Evolutionary conservation across 2,329 filamentous ascomycete genomes (phyloP), one percentile per base, ranked within the genome.

Genomic region (Catunica adiposa): DNA sequence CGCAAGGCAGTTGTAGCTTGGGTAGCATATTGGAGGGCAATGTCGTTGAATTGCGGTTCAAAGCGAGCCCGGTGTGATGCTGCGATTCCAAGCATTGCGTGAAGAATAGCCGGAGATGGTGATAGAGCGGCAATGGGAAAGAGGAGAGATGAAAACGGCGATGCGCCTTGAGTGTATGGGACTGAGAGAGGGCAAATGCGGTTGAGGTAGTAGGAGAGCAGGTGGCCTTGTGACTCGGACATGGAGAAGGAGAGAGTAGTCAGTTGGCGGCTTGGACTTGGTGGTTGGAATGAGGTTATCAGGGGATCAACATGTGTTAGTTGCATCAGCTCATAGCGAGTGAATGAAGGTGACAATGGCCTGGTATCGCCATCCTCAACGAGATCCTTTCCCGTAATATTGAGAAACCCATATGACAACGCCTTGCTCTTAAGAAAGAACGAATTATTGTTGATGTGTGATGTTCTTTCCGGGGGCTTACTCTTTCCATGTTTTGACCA

Each of bases 401-500:
- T 55, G 3, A 55, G 15, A 22, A 48, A 55, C 40, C 42, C 53
- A 37, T 38, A 55, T 14, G 6, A 15, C 42, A 29, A 50, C n/a
- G 31, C 44, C 2, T 4, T 22, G 23, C 34, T 48, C 20, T 48
- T 25, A 4, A 48, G 6, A 22, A 48, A 48, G 4, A n/a, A 6
- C n/a, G 38, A 7, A 4, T 42, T n/a, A n/a, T n/a, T n/a, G n/a
- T n/a, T n/a, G n/a, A n/a, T n/a, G n/a, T n/a, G n/a, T n/a, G n/a
- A n/a, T n/a, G n/a, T 46, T 20, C 40, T n/a, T 17, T 46, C 40
- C 11, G 22, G 8, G 6, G 2, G 17, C 15, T 55, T 55, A 15
- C 40, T 6, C 29, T 48, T 55, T 5, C 53, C 53, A n/a, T 58
- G 58, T 17, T 64, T 66, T 3, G 60, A 56, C 64, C 64, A 66